phyloP scores from a whole-genome alignment of 2,329 filamentous ascomycete species.

The Berkeleyomyces basicola region DNA sequence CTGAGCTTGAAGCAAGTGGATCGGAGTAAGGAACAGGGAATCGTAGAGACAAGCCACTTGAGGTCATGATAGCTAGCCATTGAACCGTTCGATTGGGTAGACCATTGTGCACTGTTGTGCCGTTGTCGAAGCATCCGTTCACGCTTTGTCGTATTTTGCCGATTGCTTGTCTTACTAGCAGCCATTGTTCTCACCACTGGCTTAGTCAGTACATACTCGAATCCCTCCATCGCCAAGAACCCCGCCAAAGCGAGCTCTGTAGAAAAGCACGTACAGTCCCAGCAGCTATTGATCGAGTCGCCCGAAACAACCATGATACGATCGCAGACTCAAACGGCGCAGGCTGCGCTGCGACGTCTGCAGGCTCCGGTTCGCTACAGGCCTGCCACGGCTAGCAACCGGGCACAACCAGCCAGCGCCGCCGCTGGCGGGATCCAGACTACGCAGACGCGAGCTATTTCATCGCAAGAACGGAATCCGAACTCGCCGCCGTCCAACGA shows the following conservation, averaged over 20 bases:
- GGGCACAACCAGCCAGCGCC: not conserved
- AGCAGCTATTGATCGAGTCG: no score
- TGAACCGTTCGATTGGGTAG: no score
- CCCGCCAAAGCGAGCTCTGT: not conserved
- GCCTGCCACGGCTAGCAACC: not conserved
- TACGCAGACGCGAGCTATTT: not conserved
- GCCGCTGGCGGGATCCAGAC: not conserved
- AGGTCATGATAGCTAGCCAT: no score
- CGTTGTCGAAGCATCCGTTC: no score
- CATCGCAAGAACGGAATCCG: constrained; percentile 2
- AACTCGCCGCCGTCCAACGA: constrained; percentile 20
- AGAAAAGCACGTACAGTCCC: not conserved
- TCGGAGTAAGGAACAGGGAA: no score
- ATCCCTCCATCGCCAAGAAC: not conserved
- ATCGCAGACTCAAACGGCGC: not conserved
- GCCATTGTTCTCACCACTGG: not conserved
- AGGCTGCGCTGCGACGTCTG: not conserved
- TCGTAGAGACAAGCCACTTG: no score
- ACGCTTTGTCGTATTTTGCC: no score
- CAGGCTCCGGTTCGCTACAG: not conserved
- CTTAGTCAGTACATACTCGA: not conserved
- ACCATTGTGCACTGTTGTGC: no score
- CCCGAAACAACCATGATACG: not conserved
- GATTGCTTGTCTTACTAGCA: no score
- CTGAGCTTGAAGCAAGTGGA: no score